A percentile compares a stretch with the other conserved stretches of the same genome.
Evolutionary conservation across 257 asterid genomes (phyloP).

Genomic region (Gardenia jasminoides): DNA sequence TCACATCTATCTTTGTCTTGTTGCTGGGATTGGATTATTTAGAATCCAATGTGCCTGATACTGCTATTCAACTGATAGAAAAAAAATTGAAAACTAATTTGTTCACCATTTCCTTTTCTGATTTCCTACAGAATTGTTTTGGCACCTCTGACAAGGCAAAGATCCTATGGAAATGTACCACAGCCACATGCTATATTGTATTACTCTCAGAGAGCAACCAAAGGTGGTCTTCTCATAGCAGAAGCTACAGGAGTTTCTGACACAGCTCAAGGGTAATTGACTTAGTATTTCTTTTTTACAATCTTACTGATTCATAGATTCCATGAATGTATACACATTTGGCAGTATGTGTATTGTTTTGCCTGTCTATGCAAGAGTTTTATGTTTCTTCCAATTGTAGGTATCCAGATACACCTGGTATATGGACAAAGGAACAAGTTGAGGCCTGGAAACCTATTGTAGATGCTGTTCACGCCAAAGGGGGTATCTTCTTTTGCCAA

Average conservation of each 20-base stretch:
- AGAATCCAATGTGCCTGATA: not conserved
- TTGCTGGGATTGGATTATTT: not conserved
- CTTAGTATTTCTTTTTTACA: not conserved
- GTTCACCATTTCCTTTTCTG: not conserved
- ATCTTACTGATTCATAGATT: not conserved
- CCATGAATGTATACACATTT: no score
- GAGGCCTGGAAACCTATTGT: constrained; percentile 47
- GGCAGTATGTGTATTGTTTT: not conserved
- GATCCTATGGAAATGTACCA: constrained; percentile 56
- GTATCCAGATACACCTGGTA: constrained; percentile 27
- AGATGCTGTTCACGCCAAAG: constrained; percentile 37
- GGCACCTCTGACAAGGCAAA: constrained; percentile 70
- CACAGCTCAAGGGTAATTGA: constrained; percentile 43
- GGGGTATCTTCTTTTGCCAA: constrained; percentile 36
- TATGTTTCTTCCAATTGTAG: constrained; percentile 7
- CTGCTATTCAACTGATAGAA: not conserved
- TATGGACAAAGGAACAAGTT: constrained; percentile 39
- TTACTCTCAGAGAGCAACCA: constrained; percentile 60
- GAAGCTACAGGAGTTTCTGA: constrained; percentile 67
- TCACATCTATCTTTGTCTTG: not conserved
- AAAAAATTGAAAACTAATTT: not conserved
- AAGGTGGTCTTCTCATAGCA: constrained; percentile 48
- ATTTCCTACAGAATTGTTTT: constrained; percentile 46
- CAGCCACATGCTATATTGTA: constrained; percentile 67
- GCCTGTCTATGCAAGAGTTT: no score